These are phyloP conservation scores for Claviceps sp. DNA, from an alignment of 2,329 filamentous ascomycete species.

Conservation along the genomic window DNA sequence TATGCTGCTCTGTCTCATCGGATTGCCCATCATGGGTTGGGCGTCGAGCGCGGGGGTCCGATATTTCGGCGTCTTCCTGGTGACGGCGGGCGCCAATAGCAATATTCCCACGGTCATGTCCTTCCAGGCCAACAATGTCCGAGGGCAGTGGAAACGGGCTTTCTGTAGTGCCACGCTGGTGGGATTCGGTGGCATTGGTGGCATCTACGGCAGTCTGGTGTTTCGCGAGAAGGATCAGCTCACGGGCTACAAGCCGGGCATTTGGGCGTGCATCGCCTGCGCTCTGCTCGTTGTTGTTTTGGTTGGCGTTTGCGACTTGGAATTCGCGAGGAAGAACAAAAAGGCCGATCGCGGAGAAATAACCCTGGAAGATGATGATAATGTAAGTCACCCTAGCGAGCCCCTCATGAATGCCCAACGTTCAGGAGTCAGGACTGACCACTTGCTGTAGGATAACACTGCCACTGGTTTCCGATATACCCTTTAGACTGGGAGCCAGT, in stretches of 20 bases:
- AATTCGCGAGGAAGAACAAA: slow-evolving; percentile 30
- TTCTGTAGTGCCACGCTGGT: slow-evolving; percentile 66
- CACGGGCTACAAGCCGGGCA: slow-evolving; percentile 39
- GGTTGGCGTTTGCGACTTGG: slow-evolving; percentile 26
- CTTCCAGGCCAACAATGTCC: slow-evolving; percentile 80
- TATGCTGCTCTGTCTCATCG: slow-evolving; percentile 51
- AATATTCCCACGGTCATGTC: slow-evolving; percentile 65
- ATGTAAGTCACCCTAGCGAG: slow-evolving; percentile 22
- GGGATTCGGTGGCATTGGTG: slow-evolving; percentile 63
- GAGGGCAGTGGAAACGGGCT: slow-evolving; percentile 79
- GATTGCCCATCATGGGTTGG: slow-evolving; percentile 62
- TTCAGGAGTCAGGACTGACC: background rate
- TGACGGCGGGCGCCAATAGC: slow-evolving; percentile 63
- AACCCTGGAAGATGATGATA: slow-evolving; percentile 31
- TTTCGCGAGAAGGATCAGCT: slow-evolving; percentile 46
- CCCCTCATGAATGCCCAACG: background rate
- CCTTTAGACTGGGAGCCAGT: background rate
- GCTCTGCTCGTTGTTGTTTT: slow-evolving; percentile 32
- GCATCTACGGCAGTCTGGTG: slow-evolving; percentile 61
- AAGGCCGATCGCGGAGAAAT: slow-evolving; percentile 40
- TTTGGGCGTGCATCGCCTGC: slow-evolving; percentile 42
- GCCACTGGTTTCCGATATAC: slow-evolving; percentile 5
- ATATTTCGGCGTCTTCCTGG: slow-evolving; percentile 64
- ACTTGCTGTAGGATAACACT: background rate
- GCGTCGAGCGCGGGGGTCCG: slow-evolving; percentile 39